These are phyloP conservation scores for Pholiota adiposa DNA, from an alignment of 1,284 basidiomycete species.

Conservation along the genomic window DNA sequence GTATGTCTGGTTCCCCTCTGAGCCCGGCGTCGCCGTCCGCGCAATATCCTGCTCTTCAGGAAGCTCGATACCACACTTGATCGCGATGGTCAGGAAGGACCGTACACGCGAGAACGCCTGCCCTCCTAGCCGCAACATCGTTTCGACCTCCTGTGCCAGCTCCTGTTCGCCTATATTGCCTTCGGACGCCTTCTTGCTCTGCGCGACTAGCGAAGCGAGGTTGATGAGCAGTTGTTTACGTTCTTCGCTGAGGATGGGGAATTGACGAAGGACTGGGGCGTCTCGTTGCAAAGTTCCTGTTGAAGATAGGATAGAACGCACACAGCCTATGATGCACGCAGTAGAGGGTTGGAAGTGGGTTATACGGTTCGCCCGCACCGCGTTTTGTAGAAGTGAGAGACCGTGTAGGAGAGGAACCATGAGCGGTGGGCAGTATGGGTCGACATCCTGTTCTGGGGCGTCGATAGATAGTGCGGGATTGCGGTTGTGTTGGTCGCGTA, in stretches of 20 bases:
- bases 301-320: conserved; percentile 86
- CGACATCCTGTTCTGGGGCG: conserved; percentile 41
- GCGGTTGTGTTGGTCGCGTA: conserved; percentile 42
- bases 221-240: conserved; percentile 85
- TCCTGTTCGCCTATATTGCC: conserved; percentile 51
- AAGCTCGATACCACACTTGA: conserved; percentile 81
- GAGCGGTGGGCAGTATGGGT: conserved; percentile 69
- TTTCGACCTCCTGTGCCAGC: conserved; percentile 64
- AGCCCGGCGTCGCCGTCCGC: conserved; percentile 38
- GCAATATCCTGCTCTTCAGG: conserved; percentile 50
- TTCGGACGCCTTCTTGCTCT: conserved; percentile 80
- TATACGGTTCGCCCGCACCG: conserved; percentile 78
- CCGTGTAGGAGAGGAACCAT: conserved; percentile 85
- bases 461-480: conserved; percentile 41
- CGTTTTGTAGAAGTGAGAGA: conserved; percentile 83
- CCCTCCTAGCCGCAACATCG: conserved; percentile 75
- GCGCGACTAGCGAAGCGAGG: conserved; percentile 83
- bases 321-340: conserved; percentile 91
- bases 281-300: conserved; percentile 89
- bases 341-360: conserved; percentile 85
- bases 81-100: conserved; percentile 72
- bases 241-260: conserved; percentile 73
- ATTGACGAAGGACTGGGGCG: conserved; percentile 69
- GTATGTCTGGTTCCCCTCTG: conserved; percentile 34
- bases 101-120: conserved; percentile 77